Evolutionary conservation across 163 green algal species (phyloP).

Genomic region (Scenedesmus sp.): DNA sequence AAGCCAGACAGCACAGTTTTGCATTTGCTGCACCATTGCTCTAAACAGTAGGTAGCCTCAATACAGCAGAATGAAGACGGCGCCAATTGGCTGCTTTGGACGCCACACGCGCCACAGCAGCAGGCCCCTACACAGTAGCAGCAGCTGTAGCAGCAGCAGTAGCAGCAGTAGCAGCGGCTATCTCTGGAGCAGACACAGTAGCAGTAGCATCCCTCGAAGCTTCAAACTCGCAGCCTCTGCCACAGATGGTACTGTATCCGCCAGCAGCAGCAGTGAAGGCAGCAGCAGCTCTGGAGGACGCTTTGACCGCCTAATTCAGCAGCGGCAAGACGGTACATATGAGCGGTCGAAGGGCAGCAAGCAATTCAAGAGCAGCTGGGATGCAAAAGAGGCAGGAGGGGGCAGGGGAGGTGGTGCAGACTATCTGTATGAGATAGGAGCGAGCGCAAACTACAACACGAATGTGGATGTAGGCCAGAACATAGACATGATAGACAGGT

Average conservation of each 20-base stretch:
- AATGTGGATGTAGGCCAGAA: slow-evolving; percentile 55
- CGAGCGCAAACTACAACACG: slow-evolving; percentile 38
- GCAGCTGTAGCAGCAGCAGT: neutral
- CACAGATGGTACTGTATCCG: neutral
- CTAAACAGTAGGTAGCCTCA: neutral
- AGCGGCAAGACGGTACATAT: neutral
- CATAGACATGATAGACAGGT: slow-evolving; percentile 68
- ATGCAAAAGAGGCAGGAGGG: slow-evolving; percentile 23
- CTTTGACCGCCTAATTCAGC: slow-evolving; percentile 10
- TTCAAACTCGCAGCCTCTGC: neutral
- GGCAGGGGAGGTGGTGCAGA: slow-evolving; percentile 14
- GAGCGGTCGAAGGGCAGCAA: neutral
- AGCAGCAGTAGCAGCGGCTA: neutral
- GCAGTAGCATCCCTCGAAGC: neutral
- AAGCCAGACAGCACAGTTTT: neutral
- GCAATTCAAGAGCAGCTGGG: slow-evolving; percentile 32
- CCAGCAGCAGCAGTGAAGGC: neutral
- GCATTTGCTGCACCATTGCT: neutral
- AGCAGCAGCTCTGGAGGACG: neutral
- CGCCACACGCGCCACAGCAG: neutral
- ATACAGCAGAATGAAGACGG: neutral
- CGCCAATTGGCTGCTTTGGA: neutral
- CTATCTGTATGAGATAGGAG: slow-evolving; percentile 25
- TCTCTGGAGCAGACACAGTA: neutral
- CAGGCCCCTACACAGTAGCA: neutral